These are phyloP conservation scores for Boehmeria nivea DNA, from an alignment of 306 rosid genomes.

Conservation along the genomic window DNA sequence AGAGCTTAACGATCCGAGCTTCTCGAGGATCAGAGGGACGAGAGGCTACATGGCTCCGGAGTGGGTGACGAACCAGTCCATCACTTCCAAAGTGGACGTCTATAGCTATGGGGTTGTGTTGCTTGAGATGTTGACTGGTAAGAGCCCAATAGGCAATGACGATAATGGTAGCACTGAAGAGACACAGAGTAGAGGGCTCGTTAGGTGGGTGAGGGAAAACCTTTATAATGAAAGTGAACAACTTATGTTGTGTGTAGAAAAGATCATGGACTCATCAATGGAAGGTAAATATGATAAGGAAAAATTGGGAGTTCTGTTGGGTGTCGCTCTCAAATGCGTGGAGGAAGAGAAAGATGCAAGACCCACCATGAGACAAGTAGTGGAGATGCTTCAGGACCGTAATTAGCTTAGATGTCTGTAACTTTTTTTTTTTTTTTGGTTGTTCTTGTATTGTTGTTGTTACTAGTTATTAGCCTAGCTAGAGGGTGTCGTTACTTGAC, in stretches of 20 bases:
- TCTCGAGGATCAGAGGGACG: constrained; percentile 50
- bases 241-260: constrained; percentile 26
- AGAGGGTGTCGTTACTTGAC: no score
- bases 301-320: not conserved
- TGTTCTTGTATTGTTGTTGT: no score
- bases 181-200: no score
- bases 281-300: not conserved
- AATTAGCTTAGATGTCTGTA: no score
- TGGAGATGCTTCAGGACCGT: constrained; percentile 7
- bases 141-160: no score
- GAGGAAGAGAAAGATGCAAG: constrained; percentile 12
- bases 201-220: constrained; percentile 36
- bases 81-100: constrained; percentile 63
- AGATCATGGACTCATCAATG: constrained; percentile 16
- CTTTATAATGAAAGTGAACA: not conserved
- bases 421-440: no score
- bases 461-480: no score
- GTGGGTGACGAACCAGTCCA: constrained; percentile 48
- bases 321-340: constrained; percentile 17
- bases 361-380: constrained; percentile 15
- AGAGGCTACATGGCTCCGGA: constrained; percentile 74
- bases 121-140: constrained; percentile 57
- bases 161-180: constrained; percentile 10
- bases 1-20: constrained; percentile 23
- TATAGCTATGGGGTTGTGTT: constrained; percentile 58